Percentiles rank a stretch among this genome's conserved stretches.
phyloP scores from a whole-genome alignment of 176 grass and related monocot genomes.

The Paspalum vaginatum region DNA sequence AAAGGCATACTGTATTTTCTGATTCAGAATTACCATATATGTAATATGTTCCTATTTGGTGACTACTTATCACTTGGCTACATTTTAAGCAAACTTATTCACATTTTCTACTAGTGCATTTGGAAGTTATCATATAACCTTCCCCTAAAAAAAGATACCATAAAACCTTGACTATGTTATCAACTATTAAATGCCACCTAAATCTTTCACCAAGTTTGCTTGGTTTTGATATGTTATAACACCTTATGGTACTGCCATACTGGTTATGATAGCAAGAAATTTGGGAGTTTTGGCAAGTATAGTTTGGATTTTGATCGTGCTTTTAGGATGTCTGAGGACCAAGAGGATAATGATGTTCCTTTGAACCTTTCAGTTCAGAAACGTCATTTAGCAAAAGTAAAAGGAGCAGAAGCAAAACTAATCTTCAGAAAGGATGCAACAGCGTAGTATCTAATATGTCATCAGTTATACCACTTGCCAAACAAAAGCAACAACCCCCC shows the following conservation, averaged over 20 bases:
- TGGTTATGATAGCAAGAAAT: conserved; percentile 20
- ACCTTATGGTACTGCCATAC: background rate
- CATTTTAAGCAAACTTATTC: background rate
- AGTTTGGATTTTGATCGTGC: conserved; percentile 44
- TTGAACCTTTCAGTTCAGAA: conserved; percentile 50
- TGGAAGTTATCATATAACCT: conserved; percentile 6
- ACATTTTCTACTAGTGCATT: background rate
- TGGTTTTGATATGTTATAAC: conserved; percentile 2
- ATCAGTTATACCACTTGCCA: conserved; percentile 58
- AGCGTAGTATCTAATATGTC: conserved; percentile 61
- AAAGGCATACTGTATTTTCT: background rate
- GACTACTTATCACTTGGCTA: conserved; percentile 15
- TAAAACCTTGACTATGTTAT: background rate
- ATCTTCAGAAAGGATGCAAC: conserved; percentile 44
- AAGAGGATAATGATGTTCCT: conserved; percentile 35
- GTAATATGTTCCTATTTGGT: background rate
- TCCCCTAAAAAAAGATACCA: background rate
- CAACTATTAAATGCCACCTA: background rate
- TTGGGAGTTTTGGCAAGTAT: conserved; percentile 20
- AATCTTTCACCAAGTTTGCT: background rate
- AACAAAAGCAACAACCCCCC: conserved; percentile 2
- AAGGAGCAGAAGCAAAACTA: conserved; percentile 36
- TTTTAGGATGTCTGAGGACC: conserved; percentile 37
- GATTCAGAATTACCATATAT: background rate
- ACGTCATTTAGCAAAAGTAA: conserved; percentile 35